Conservation (phyloP, 2,329 filamentous ascomycete genomes). For the Arthrobotrys megalospora region DNA sequence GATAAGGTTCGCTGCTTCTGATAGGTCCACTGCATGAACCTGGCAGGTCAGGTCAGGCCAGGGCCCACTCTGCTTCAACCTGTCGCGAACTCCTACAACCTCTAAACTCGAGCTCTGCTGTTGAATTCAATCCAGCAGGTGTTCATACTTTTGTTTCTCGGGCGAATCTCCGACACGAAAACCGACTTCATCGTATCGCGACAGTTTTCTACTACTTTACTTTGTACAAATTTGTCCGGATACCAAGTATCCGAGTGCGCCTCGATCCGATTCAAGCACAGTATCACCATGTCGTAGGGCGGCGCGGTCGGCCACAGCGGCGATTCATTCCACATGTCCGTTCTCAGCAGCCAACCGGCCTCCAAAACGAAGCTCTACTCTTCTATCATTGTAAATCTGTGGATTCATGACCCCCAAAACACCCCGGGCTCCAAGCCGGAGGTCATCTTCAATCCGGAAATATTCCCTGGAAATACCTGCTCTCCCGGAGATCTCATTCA, state of each 20-base stretch:
- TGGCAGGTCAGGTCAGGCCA: constrained; percentile 9
- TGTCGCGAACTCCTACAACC: constrained; percentile 33
- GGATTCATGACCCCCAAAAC: constrained; percentile 52
- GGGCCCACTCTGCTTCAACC: constrained; percentile 8
- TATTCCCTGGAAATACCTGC: constrained; percentile 37
- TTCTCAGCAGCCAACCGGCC: constrained; percentile 37
- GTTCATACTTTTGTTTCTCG: background rate
- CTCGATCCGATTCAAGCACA: background rate
- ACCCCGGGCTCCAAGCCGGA: constrained; percentile 46
- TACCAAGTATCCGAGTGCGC: constrained; percentile 19
- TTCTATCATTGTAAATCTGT: constrained; percentile 42
- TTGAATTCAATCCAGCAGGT: constrained; percentile 12
- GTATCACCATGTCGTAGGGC: constrained; percentile 46
- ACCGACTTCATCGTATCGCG: background rate
- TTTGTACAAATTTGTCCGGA: background rate
- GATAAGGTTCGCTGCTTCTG: constrained; percentile 50
- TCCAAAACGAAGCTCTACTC: constrained; percentile 45
- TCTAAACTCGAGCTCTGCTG: constrained; percentile 6
- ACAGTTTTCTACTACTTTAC: background rate
- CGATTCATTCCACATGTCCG: constrained; percentile 40
- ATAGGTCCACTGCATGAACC: constrained; percentile 25
- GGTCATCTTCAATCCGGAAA: constrained; percentile 53
- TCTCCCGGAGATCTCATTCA: constrained; percentile 49
- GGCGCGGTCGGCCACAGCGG: constrained; percentile 40
- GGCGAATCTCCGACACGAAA: background rate